Evolutionary conservation across 371 early-diverging fungal species (phyloP).

Genomic region (Coemansia sp.): DNA sequence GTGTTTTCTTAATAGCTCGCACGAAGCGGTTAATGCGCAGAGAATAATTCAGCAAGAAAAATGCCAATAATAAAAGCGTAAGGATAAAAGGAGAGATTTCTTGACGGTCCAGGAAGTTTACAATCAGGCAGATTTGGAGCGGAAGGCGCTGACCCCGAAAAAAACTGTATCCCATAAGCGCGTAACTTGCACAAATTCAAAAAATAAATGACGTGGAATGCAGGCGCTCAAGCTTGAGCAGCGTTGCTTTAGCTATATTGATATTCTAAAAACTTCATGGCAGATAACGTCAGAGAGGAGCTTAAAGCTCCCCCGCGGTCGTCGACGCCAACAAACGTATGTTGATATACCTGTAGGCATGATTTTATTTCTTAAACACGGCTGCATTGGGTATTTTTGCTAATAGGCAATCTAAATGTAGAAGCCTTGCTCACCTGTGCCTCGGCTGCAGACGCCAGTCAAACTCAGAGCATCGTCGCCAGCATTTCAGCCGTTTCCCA

Average conservation of each 20-base stretch:
- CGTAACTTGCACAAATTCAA: not conserved
- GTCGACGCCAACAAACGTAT: constrained; percentile 1
- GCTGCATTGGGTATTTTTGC: not conserved
- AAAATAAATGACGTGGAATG: not conserved
- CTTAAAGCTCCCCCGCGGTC: not conserved
- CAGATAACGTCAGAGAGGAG: not conserved
- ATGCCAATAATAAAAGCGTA: not conserved
- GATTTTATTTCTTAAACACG: not conserved
- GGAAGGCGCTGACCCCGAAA: constrained; percentile 1
- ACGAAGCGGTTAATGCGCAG: not conserved
- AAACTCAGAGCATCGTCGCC: constrained; percentile 46
- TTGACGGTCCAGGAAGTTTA: not conserved
- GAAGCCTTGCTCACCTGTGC: constrained; percentile 3
- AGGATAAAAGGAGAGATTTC: not conserved
- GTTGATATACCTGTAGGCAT: not conserved
- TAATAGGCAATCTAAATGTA: not conserved
- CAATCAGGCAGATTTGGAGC: not conserved
- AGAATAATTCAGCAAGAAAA: not conserved
- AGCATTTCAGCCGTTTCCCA: constrained; percentile 34
- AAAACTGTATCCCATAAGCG: not conserved
- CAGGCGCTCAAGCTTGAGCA: too few species aligned
- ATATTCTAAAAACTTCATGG: not conserved
- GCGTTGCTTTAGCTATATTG: too few species aligned
- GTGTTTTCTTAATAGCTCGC: not conserved
- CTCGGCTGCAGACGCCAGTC: constrained; percentile 4